Base-by-base conservation (phyloP, 768 basidiomycete species). In the Tremella mesenterica region DNA sequence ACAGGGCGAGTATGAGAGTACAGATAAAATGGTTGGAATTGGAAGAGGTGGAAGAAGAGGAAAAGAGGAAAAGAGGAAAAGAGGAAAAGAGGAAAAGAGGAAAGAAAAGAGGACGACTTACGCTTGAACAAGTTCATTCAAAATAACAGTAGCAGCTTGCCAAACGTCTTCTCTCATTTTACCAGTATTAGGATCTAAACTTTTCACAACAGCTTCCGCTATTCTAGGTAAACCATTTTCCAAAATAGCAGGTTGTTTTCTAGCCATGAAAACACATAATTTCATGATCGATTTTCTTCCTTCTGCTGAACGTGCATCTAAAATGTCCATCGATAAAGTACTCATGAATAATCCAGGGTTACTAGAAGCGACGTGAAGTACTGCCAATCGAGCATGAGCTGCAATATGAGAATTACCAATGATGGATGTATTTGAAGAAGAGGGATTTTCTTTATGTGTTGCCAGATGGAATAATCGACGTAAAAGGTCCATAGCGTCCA, bases 181-280 rank as follows among this genome's bases (percentile, higher is more conserved):
- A 77, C 87, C 38, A 78, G 83, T 69, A 48, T 88, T 92, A 14
- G 95, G 95, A 74, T 99, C 93, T 52, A 99, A 77, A 0, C 90
- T 95, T 69, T 91, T 92, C 16, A 97, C 91, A 0, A 97, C 90
- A 1, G 92, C 90, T 69, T 97, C 95, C 73, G 90, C 85, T 41
- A 96, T 76, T 36, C 83, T 80, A 0, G 92, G 85, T 25, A 97
- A 76, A 61, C 85, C 86, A 2, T 86, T 81, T 60, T 88, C 85
- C 38, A 97, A 76, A 7, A 93, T 82, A 25, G 86, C 76, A 1
- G 92, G 91, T 63, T 86, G 84, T 86, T 93, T 97, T 69, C 88
- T 83, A 54, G 95, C 89, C 57, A 99, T 77, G 66, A 92, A 91
- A 0, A 89, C 90, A 13, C 97, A 81, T 2, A 99, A 80, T 70